Percentiles rank a stretch among this genome's conserved stretches.
These are phyloP conservation scores for Aspergillus ochraceoroseus DNA, from an alignment of 2,329 filamentous ascomycete species.

Conservation along the genomic window DNA sequence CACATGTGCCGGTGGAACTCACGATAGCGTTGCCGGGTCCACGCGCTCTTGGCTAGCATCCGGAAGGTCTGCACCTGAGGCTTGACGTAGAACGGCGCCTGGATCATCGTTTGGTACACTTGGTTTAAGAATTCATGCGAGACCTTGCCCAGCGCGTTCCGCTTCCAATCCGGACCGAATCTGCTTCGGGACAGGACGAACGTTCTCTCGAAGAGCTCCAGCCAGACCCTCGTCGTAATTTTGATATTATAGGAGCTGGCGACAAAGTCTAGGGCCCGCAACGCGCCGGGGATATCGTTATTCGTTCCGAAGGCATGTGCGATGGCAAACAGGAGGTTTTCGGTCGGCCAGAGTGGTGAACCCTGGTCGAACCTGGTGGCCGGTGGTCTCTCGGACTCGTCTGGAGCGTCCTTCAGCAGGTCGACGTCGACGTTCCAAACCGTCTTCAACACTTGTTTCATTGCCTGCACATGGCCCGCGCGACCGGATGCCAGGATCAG, in stretches of 20 bases:
- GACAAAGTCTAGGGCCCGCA: slow-evolving; percentile 59
- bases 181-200: slow-evolving; percentile 52
- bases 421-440: slow-evolving; percentile 54
- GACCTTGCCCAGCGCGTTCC: slow-evolving; percentile 33
- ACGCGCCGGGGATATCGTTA: slow-evolving; percentile 55
- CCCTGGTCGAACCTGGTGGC: slow-evolving; percentile 43
- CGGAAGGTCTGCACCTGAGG: slow-evolving; percentile 56
- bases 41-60: slow-evolving; percentile 30
- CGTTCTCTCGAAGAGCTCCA: slow-evolving; percentile 62
- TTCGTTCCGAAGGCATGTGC: slow-evolving; percentile 65
- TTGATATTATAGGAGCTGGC: slow-evolving; percentile 56
- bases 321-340: slow-evolving; percentile 58
- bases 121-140: slow-evolving; percentile 44
- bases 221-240: slow-evolving; percentile 59
- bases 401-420: slow-evolving; percentile 34
- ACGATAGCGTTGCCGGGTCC: slow-evolving; percentile 17
- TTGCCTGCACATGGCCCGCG: slow-evolving; percentile 48
- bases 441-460: slow-evolving; percentile 47
- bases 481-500: slow-evolving; percentile 51
- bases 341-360: slow-evolving; percentile 56
- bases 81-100: slow-evolving; percentile 52
- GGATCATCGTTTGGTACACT: slow-evolving; percentile 58
- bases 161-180: slow-evolving; percentile 31
- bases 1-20: slow-evolving; percentile 28
- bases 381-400: slow-evolving; percentile 30